Percentiles rank a stretch among this genome's conserved stretches.
phyloP scores from a whole-genome alignment of 495 filamentous ascomycete genomes.

The Schizothecium vesticola region DNA sequence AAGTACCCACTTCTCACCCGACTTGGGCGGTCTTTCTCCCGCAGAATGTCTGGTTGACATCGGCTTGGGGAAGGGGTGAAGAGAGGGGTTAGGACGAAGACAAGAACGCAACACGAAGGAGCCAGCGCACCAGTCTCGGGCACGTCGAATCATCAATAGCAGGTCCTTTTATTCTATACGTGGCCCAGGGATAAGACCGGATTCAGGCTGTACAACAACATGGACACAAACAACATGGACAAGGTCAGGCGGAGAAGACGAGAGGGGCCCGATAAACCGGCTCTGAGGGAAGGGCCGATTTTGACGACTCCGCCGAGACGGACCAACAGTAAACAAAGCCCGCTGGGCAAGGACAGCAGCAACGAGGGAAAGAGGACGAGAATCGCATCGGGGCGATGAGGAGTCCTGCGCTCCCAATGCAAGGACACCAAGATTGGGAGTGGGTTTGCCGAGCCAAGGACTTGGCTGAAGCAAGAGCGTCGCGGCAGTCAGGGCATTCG shows the following conservation, averaged over 20 bases:
- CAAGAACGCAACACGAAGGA: neutral
- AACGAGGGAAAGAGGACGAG: neutral
- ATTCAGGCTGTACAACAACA: neutral
- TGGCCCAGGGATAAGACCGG: neutral
- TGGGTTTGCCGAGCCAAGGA: slow-evolving; percentile 1
- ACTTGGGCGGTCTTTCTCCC: slow-evolving; percentile 22
- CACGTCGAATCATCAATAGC: neutral
- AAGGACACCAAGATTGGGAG: slow-evolving; percentile 4
- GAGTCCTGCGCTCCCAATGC: neutral
- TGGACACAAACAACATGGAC: neutral
- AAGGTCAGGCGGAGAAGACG: neutral
- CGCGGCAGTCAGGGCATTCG: slow-evolving; percentile 5
- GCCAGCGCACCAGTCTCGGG: neutral
- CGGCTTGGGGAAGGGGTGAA: neutral
- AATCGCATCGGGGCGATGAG: neutral
- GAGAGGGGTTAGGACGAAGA: neutral
- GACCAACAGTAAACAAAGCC: neutral
- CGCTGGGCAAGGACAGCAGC: neutral
- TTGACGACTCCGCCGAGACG: neutral
- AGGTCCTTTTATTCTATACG: neutral
- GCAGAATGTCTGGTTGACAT: slow-evolving; percentile 15
- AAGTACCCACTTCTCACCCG: slow-evolving; percentile 16
- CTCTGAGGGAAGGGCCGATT: neutral
- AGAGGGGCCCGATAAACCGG: neutral
- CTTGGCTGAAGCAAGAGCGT: slow-evolving; percentile 11